Base-by-base conservation (phyloP, 192 early-diverging fungal species). In the Coemansia sp. region DNA sequence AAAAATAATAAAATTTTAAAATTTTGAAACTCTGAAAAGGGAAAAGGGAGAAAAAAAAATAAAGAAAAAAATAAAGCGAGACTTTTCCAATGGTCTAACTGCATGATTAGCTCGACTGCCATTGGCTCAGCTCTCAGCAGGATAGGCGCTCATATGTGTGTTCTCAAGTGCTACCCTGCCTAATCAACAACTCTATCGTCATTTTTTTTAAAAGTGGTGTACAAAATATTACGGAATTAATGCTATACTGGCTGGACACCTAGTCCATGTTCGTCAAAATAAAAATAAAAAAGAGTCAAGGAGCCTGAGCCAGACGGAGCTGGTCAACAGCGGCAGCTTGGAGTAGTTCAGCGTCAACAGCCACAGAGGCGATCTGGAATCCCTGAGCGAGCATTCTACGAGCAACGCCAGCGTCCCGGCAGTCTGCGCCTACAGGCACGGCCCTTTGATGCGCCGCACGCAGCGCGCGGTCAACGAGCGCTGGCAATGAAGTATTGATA, bases 311-410 rank as follows among this genome's bases (percentile, higher is more conserved):
- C 60, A 68, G 43, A 27, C 70, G 73, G 13, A 82, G 75, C 61
- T 74, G 74, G 43, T 82, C 75, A 3, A 71, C 62, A 10, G 80
- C 74, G 0, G 68, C 80, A 3, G 68, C 24, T 6, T 69, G 49
- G 24, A 82, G 58, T 0, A 74, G 44, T 9, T 74, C 75, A 18
- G 69, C 41, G 45, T 77, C 75, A 55, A 41, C 73, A 55, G 67
- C 79, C 39, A 77, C 65, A 16, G 70, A 53, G 2, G 70, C 74
- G 75, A 82, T 69, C 59, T 43, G 71, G 59, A 82, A 77, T 2
- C 80, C 80, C 44, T 69, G 69, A 13, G 53, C 53, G 32, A 56
- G 3, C 53, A 56, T 32, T 30, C 62, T 35, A 6, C 71, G 70
- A 22, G 71, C 75, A 10, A 63, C 44, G 16, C 43, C 47, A 18